Conservation (phyloP, 2,329 filamentous ascomycete species). For the Rhexocercosporidium sp. region DNA sequence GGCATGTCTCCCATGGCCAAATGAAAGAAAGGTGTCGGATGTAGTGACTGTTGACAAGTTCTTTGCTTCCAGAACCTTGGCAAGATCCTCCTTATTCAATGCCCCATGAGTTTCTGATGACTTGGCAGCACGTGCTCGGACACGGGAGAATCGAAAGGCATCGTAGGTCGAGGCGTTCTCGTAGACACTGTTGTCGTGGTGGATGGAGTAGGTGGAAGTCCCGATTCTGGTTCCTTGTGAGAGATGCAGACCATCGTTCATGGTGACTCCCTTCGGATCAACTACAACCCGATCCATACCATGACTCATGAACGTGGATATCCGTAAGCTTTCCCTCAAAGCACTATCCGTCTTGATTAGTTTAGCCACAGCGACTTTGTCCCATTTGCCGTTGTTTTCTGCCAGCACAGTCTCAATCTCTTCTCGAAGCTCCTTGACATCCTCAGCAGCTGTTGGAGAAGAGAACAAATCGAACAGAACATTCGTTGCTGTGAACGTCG, state of each 20-base stretch:
- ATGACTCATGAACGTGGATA: conserved; percentile 39
- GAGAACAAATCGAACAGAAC: conserved; percentile 40
- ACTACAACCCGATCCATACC: conserved; percentile 36
- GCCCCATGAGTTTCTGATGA: not conserved
- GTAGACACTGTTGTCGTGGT: conserved; percentile 30
- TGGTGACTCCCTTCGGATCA: conserved; percentile 33
- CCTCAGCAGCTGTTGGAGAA: conserved; percentile 29
- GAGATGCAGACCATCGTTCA: conserved; percentile 28
- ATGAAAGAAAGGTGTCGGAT: conserved; percentile 26
- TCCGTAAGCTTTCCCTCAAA: conserved; percentile 43
- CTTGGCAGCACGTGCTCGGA: conserved; percentile 7
- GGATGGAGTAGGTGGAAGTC: conserved; percentile 24
- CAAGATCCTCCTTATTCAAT: conserved; percentile 13
- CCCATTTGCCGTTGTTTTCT: conserved; percentile 39
- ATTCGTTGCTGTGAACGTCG: conserved; percentile 40
- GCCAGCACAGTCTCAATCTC: conserved; percentile 35
- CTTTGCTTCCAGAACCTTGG: conserved; percentile 23
- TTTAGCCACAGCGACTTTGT: conserved; percentile 41
- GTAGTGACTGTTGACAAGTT: conserved; percentile 28
- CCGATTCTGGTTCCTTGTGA: conserved; percentile 25
- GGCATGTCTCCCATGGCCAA: conserved; percentile 31
- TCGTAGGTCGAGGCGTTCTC: conserved; percentile 27
- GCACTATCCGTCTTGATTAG: conserved; percentile 43
- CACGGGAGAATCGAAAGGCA: conserved; percentile 29
- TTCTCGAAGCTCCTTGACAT: conserved; percentile 35